These are phyloP conservation scores for Aspergillus sparsus DNA, from an alignment of 495 filamentous ascomycete species.

Conservation along the genomic window DNA sequence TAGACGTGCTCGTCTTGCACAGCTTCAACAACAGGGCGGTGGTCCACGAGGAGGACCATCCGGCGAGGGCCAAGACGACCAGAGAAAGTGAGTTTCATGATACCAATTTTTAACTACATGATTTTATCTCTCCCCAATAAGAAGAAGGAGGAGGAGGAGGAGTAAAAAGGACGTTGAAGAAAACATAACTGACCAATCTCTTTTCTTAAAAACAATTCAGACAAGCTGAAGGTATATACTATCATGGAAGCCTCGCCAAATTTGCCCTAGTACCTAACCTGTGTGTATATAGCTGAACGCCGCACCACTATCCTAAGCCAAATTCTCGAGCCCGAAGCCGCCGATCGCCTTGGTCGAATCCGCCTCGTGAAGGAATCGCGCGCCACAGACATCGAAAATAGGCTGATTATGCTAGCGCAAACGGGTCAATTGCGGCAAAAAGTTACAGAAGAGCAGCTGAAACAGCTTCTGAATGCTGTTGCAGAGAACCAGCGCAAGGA, in stretches of 20 bases:
- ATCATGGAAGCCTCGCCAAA: background rate
- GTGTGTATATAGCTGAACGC: constrained; percentile 34
- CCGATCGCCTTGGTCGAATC: constrained; percentile 91
- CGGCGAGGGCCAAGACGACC: constrained; percentile 59
- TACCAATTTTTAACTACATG: background rate
- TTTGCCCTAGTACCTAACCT: constrained; percentile 14
- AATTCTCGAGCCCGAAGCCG: constrained; percentile 91
- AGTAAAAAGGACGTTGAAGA: no score
- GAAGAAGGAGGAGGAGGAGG: no score
- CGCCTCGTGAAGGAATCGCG: constrained; percentile 92
- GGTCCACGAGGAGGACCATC: constrained; percentile 51
- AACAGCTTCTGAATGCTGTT: constrained; percentile 82
- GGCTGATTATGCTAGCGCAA: constrained; percentile 88
- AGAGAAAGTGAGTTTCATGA: constrained; percentile 55
- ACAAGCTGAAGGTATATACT: constrained; percentile 64
- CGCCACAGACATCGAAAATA: constrained; percentile 86
- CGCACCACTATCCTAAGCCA: constrained; percentile 80
- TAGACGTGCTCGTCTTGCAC: constrained; percentile 82
- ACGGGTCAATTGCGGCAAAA: constrained; percentile 81
- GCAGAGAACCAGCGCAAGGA: constrained; percentile 65
- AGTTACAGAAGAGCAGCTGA: constrained; percentile 90
- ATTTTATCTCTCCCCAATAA: background rate
- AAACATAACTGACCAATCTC: constrained; percentile 5
- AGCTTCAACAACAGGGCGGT: constrained; percentile 72
- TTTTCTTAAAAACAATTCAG: constrained; percentile 32